A percentile compares a stretch with the other conserved stretches of the same genome.
These are phyloP conservation scores for Pugionium dolabratum DNA, from an alignment of 345 rosid genomes.

Conservation along the genomic window DNA sequence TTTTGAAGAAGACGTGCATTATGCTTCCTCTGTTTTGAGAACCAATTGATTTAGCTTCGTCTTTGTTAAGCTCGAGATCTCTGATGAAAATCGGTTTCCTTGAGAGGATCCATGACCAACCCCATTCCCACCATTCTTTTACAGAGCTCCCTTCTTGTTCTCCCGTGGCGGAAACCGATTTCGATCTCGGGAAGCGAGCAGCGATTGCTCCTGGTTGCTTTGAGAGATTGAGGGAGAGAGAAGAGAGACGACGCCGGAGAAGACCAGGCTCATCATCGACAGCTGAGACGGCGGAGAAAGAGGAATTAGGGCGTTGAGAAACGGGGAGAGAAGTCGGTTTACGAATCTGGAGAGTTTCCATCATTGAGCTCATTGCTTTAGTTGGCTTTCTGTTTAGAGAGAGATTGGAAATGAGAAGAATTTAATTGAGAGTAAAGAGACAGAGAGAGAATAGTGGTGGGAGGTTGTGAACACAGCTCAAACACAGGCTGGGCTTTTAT, in stretches of 20 bases:
- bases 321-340: conserved; percentile 55
- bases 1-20: conserved; percentile 76
- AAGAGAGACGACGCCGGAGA: conserved; percentile 72
- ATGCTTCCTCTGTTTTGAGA: conserved; percentile 71
- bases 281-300: conserved; percentile 12
- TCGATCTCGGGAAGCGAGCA: conserved; percentile 54
- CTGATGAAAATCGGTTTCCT: conserved; percentile 65
- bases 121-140: conserved; percentile 84
- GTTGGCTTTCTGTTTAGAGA: neutral
- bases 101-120: conserved; percentile 85
- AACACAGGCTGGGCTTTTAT: conserved; percentile 56
- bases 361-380: conserved; percentile 57
- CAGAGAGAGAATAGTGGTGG: conserved; percentile 32
- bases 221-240: conserved; percentile 58
- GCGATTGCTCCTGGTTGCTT: conserved; percentile 42
- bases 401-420: conserved; percentile 17
- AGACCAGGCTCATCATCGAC: conserved; percentile 35
- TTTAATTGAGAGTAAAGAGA: neutral
- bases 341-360: conserved; percentile 56
- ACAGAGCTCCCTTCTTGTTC: conserved; percentile 57
- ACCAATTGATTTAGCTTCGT: conserved; percentile 61
- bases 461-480: conserved; percentile 52
- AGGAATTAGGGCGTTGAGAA: conserved; percentile 38
- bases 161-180: conserved; percentile 67
- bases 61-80: conserved; percentile 87